A percentile compares a stretch with the other conserved stretches of the same genome.
phyloP scores from a whole-genome alignment of 768 basidiomycete species.

The Suillus weaverae region DNA sequence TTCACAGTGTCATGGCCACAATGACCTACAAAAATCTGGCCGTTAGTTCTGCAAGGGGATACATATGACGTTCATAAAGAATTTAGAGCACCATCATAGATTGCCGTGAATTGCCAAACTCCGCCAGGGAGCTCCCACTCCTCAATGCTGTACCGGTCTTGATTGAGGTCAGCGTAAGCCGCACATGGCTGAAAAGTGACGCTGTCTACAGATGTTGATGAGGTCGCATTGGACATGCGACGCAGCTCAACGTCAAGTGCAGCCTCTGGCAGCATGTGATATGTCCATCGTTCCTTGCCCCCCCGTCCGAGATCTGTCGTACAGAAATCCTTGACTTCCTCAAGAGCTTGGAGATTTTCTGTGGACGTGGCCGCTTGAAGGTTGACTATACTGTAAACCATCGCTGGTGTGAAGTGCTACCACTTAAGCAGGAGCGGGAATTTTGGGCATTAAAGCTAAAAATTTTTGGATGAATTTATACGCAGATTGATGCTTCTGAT shows the following conservation, averaged over 20 bases:
- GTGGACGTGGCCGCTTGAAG: constrained; percentile 45
- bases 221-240: constrained; percentile 37
- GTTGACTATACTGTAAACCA: constrained; percentile 38
- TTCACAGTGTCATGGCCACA: constrained; percentile 50
- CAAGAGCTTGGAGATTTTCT: constrained; percentile 49
- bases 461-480: constrained; percentile 9
- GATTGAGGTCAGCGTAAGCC: constrained; percentile 35
- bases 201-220: constrained; percentile 35
- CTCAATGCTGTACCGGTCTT: constrained; percentile 43
- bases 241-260: constrained; percentile 40
- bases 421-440: not conserved
- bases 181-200: constrained; percentile 47
- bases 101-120: constrained; percentile 44
- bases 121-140: constrained; percentile 42
- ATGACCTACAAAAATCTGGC: constrained; percentile 38
- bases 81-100: constrained; percentile 43
- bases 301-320: constrained; percentile 55
- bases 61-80: constrained; percentile 1
- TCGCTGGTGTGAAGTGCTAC: constrained; percentile 9
- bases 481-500: constrained; percentile 4
- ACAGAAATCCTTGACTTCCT: constrained; percentile 53
- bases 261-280: constrained; percentile 45
- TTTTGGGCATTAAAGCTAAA: constrained; percentile 1
- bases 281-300: constrained; percentile 54
- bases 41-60: constrained; percentile 14